Evolutionary conservation across 345 rosid species (phyloP), one percentile per base, ranked within the genome.

Genomic region (Salix exigua): DNA sequence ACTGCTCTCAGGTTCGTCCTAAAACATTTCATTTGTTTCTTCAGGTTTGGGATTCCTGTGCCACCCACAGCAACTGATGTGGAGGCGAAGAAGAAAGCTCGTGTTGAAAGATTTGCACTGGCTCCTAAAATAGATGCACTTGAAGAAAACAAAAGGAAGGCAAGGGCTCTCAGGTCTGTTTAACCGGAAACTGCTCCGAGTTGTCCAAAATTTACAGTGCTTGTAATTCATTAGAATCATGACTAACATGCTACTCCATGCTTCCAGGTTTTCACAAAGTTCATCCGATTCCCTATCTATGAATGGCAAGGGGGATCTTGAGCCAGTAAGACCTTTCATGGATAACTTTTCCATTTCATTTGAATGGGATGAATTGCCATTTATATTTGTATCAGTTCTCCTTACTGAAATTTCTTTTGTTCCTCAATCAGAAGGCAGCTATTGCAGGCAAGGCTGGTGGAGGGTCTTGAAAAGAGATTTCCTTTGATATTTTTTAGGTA

Each of bases 51-150:
- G 75, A 83, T 88, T 70, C 78, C 91, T 65, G 82, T 80, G 38
- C 85, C 88, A 60, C 46, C 89, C 37, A 65, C 70, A 30, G 71
- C 82, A 68, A 37, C 81, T 71, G 94, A 88, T 70, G 92, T 83
- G 82, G 97, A 89, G 11, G 83, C 81, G 5, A 95, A 95, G 88
- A 95, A 86, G 90, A 95, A 95, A 85, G 94, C 97, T 73, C 88
- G 99, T 74, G 91, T 85, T 48, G 91, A 90, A 7, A 90, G 96
- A 73, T 93, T 95, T 79, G 88, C 91, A 61, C 77, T 87, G n/a
- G 76, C 80, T 70, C 35, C 91, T 2, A 88, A 88, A 81, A 37
- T 78, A 25, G 94, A 89, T 84, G 51, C 88, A 0, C 81, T 82
- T 78, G 97, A 89, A 74, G 98, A 91, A 74, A 94, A 91, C 42